A percentile compares a stretch with the other conserved stretches of the same genome.
phyloP scores from a whole-genome alignment of 116 monocot genomes.

The Papilionanthe hybrid region DNA sequence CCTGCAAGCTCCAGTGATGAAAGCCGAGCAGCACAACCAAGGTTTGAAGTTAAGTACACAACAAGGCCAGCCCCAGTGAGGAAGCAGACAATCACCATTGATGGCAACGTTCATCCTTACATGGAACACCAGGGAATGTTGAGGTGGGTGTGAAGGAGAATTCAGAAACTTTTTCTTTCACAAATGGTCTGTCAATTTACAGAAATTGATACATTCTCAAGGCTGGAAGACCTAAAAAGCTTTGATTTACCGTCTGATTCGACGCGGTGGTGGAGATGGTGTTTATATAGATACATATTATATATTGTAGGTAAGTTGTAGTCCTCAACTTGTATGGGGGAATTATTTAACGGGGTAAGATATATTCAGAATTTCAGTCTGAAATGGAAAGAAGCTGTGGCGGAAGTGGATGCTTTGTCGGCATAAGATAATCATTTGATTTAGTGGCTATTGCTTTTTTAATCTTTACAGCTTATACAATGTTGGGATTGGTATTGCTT shows the following conservation, averaged over 20 bases:
- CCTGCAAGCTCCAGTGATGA: neutral
- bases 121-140: conserved; percentile 49
- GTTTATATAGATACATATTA: neutral
- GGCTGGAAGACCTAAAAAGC: neutral
- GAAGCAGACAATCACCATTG: conserved; percentile 31
- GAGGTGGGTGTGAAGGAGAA: conserved; percentile 47
- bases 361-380: neutral
- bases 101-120: conserved; percentile 57
- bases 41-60: conserved; percentile 43
- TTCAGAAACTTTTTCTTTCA: neutral
- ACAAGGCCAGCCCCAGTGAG: conserved; percentile 46
- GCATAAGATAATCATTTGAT: neutral
- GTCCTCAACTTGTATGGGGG: neutral
- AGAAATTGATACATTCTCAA: neutral
- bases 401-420: neutral
- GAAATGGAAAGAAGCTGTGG: neutral
- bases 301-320: neutral
- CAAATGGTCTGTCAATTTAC: neutral
- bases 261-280: neutral
- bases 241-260: neutral
- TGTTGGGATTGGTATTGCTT: neutral
- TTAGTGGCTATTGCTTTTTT: neutral
- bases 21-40: conserved; percentile 16
- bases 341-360: neutral
- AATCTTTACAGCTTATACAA: neutral